Conservation (phyloP, 345 rosid genomes). For the Salix udensis region DNA sequence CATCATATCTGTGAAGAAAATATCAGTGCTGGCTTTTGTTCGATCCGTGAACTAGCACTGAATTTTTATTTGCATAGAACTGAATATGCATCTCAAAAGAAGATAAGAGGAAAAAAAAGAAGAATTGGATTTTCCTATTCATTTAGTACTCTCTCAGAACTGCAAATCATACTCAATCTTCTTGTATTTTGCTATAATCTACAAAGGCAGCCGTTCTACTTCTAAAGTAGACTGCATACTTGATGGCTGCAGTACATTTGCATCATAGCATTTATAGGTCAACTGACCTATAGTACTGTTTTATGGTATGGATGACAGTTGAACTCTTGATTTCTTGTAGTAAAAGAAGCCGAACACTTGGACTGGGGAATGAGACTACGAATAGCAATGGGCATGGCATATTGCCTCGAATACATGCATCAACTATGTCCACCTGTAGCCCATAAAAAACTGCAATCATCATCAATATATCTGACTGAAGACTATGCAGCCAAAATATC, state of each 20-base stretch:
- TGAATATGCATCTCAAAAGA: not conserved
- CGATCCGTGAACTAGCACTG: not conserved
- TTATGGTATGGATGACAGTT: not conserved
- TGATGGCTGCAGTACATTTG: not conserved
- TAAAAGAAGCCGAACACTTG: constrained; percentile 77
- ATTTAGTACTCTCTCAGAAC: not conserved
- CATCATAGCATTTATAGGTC: not conserved
- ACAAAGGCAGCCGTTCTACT: not conserved
- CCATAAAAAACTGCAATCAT: constrained; percentile 56
- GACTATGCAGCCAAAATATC: constrained; percentile 95
- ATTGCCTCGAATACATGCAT: constrained; percentile 93
- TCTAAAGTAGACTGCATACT: not conserved
- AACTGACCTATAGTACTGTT: not conserved
- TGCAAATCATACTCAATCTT: not conserved
- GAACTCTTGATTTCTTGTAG: constrained; percentile 40
- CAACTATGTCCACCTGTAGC: constrained; percentile 65
- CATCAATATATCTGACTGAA: constrained; percentile 70
- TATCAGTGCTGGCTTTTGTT: not conserved
- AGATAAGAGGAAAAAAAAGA: not conserved
- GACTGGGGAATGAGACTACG: constrained; percentile 80
- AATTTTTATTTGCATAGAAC: not conserved
- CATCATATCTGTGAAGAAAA: not conserved
- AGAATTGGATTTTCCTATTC: not conserved
- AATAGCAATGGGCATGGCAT: constrained; percentile 80
- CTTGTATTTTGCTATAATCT: not conserved